Conservation (phyloP, 176 grass and related monocot genomes). For the Aegilops longissima region DNA sequence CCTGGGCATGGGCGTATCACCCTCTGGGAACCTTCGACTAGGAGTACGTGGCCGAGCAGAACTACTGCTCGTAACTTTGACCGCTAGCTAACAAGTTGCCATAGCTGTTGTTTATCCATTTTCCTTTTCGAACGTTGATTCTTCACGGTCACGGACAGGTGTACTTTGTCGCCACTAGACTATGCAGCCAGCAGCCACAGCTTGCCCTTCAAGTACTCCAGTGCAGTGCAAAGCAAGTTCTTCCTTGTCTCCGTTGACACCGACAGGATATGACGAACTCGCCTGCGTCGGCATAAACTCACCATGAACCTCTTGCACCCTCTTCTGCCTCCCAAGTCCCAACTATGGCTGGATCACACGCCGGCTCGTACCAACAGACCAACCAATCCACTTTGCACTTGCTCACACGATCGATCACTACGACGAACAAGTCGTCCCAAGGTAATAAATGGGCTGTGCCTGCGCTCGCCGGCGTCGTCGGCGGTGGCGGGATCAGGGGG, state of each 20-base stretch:
- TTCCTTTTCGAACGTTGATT: not conserved
- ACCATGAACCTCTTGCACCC: not conserved
- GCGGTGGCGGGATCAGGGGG: not conserved
- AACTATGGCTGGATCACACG: not conserved
- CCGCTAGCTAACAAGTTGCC: too few species aligned
- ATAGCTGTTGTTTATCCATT: too few species aligned
- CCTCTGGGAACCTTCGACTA: too few species aligned
- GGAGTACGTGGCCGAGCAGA: too few species aligned
- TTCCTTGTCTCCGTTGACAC: not conserved
- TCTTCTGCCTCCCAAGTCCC: too few species aligned
- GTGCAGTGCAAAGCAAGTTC: not conserved
- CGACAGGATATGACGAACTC: conserved; percentile 14
- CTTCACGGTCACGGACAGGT: not conserved
- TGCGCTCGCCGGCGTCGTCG: not conserved
- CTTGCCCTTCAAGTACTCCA: not conserved
- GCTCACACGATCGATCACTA: too few species aligned
- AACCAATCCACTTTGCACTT: not conserved
- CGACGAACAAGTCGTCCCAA: too few species aligned
- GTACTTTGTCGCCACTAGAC: not conserved
- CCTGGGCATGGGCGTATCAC: too few species aligned
- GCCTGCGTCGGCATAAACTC: not conserved
- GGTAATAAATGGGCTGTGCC: conserved; percentile 57
- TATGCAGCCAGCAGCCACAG: not conserved
- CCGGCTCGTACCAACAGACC: not conserved
- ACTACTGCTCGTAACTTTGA: too few species aligned